Conservation (phyloP, 2,329 filamentous ascomycete genomes). For the Cercospora canescens region DNA sequence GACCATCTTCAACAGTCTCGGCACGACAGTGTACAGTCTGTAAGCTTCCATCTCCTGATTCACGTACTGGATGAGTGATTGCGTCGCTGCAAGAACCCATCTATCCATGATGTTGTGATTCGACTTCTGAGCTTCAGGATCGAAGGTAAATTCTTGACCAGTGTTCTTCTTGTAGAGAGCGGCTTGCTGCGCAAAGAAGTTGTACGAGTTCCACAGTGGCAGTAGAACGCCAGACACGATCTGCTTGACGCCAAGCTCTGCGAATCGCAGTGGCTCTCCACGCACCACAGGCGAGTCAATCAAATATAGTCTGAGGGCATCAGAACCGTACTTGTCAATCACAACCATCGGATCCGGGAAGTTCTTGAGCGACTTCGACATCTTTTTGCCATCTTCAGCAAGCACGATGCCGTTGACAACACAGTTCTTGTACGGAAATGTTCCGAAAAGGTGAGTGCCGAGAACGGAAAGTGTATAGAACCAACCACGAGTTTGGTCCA, state of each 20-base stretch:
- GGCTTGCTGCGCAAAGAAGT: conserved; percentile 92
- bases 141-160: conserved; percentile 73
- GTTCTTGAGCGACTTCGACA: conserved; percentile 96
- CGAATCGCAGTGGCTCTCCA: conserved; percentile 87
- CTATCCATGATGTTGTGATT: conserved; percentile 94
- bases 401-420: conserved; percentile 96
- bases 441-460: conserved; percentile 82
- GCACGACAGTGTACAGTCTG: conserved; percentile 81
- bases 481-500: conserved; percentile 95
- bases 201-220: conserved; percentile 94
- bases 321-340: conserved; percentile 85
- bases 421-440: conserved; percentile 88
- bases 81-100: conserved; percentile 91
- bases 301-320: conserved; percentile 89
- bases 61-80: conserved; percentile 87
- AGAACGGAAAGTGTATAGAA: conserved; percentile 92
- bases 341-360: conserved; percentile 85
- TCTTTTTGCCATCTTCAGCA: conserved; percentile 95
- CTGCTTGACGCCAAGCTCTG: conserved; percentile 89
- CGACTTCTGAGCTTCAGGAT: conserved; percentile 70
- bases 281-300: conserved; percentile 96
- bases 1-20: conserved; percentile 69
- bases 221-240: conserved; percentile 89
- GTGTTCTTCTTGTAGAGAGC: conserved; percentile 83
- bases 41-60: conserved; percentile 86